Evolutionary conservation across 2,329 filamentous ascomycete genomes (phyloP), one percentile per base, ranked within the genome.

Genomic region (Rhynchosporium agropyri): DNA sequence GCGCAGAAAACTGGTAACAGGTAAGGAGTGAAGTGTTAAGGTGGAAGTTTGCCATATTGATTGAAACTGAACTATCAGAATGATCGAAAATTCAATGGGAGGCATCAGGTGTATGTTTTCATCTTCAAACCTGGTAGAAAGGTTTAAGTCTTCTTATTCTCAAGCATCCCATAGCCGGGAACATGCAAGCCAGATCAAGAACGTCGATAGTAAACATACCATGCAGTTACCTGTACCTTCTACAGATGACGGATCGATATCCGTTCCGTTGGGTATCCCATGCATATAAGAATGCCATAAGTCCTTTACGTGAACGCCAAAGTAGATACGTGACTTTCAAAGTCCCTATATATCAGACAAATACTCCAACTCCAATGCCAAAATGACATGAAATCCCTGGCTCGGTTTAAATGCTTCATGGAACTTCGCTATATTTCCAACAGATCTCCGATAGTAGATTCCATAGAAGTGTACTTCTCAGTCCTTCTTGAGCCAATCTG

Each of bases 401-500:
- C 42, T n/a, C n/a, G 7, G 1, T 45, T 15, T n/a, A n/a, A 45
- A 42, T 42, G 40, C 40, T 12, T 42, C 4, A 42, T 10, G 20
- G 20, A 42, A 42, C 40, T 15, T 42, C 15, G 40, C 40, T 15
- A 42, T 20, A 36, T 10, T 36, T 10, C 9, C 9, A 36, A 36
- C 33, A 36, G 9, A 36, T 6, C 33, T 6, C 33, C 9, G 5
- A 36, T 6, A 6, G 33, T 6, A 36, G 13, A 2, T 4, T 45
- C 2, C 13, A n/a, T n/a, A 15, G 6, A 15, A 45, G 9, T 40
- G 50, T 8, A 29, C 31, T n/a, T 26, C n/a, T 48, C 13, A 43
- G 45, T 74, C 69, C 50, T 68, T 65, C 13, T 61, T 68, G 38
- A 82, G 79, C 84, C 85, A 89, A 65, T 84, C 79, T 2, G 86